Conservation (phyloP, 495 filamentous ascomycete genomes). For the Cenococcum geophilum region DNA sequence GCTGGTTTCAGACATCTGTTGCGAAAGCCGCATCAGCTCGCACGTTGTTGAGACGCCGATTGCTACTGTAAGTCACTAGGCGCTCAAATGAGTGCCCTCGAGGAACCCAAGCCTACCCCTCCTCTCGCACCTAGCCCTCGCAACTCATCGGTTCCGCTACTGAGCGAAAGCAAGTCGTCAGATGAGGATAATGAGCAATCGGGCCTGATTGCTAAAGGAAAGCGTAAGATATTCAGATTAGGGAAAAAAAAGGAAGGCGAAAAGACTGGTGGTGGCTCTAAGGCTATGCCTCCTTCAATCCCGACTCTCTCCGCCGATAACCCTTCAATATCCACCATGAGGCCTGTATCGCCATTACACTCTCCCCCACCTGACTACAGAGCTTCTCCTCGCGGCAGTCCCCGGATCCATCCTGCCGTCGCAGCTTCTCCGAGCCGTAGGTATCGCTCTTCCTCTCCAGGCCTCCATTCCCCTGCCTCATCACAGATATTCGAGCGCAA, state of each 20-base stretch:
- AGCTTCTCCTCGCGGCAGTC: slow-evolving; percentile 26
- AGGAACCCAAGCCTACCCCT: slow-evolving; percentile 13
- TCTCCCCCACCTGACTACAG: slow-evolving; percentile 14
- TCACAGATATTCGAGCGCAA: slow-evolving; percentile 92
- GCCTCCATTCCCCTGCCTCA: slow-evolving; percentile 42
- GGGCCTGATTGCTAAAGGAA: slow-evolving; percentile 26
- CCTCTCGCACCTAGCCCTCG: slow-evolving; percentile 12
- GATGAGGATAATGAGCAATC: slow-evolving; percentile 15
- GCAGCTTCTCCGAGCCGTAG: slow-evolving; percentile 26
- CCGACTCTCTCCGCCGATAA: slow-evolving; percentile 19
- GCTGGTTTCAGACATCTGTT: not conserved
- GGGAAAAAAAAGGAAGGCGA: slow-evolving; percentile 27
- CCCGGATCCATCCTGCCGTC: slow-evolving; percentile 24
- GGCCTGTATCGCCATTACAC: slow-evolving; percentile 7
- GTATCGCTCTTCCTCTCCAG: slow-evolving; percentile 40
- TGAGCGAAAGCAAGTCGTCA: slow-evolving; percentile 10
- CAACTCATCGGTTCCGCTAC: slow-evolving; percentile 12
- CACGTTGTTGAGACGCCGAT: not conserved
- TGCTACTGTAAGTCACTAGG: not conserved
- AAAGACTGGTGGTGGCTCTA: not conserved
- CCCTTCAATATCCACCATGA: slow-evolving; percentile 11
- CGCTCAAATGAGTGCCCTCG: slow-evolving; percentile 26
- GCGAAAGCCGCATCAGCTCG: not conserved
- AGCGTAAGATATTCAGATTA: slow-evolving; percentile 27
- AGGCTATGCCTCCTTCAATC: slow-evolving; percentile 15